Conservation (phyloP, 441 rosid genomes). For the Populus hybrid region DNA sequence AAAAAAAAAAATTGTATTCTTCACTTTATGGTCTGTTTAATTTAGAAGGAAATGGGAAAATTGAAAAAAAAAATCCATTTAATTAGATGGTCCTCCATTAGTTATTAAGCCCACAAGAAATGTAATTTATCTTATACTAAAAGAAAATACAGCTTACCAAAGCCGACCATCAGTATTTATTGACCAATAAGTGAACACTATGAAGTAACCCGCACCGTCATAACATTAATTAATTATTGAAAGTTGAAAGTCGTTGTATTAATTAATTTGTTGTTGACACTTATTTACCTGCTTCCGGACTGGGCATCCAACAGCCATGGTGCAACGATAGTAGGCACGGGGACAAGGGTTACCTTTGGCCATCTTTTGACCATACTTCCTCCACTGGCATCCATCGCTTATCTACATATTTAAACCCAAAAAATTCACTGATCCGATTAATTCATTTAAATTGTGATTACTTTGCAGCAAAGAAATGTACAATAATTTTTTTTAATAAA, state of each 20-base stretch:
- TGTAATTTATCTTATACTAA: not conserved
- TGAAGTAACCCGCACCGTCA: not conserved
- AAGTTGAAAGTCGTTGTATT: not conserved
- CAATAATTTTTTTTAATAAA: not conserved
- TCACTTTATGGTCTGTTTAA: not conserved
- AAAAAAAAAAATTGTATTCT: no score
- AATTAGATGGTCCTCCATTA: not conserved
- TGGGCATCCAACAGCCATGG: slow-evolving; percentile 81
- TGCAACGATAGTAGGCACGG: slow-evolving; percentile 87
- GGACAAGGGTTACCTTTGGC: slow-evolving; percentile 91
- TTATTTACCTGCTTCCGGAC: slow-evolving; percentile 74
- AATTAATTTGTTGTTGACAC: not conserved
- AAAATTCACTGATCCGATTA: not conserved
- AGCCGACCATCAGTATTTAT: not conserved
- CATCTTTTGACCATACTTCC: slow-evolving; percentile 83
- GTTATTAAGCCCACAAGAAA: not conserved
- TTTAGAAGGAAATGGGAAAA: no score
- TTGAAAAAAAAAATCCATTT: no score
- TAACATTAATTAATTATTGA: not conserved
- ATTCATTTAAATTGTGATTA: not conserved
- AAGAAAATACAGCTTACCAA: not conserved
- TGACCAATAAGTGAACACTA: not conserved
- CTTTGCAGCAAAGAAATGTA: not conserved
- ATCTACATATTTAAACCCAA: slow-evolving; percentile 32
- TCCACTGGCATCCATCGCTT: slow-evolving; percentile 86